phyloP scores from a whole-genome alignment of 1,284 basidiomycete species.

The Moesziomyces antarcticus region DNA sequence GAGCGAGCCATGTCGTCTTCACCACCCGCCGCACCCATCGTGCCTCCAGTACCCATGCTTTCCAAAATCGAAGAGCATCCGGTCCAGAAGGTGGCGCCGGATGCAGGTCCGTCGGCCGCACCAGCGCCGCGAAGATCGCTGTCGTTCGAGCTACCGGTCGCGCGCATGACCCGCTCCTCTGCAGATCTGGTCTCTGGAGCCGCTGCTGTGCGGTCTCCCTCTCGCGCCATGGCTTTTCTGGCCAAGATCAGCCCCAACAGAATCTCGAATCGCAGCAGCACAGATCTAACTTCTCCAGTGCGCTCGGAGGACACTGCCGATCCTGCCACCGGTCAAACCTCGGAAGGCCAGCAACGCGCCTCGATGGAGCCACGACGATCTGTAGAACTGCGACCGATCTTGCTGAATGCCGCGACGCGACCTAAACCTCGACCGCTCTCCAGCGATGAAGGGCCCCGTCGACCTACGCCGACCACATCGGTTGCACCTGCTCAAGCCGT shows the following conservation, averaged over 20 bases:
- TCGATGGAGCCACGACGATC: conserved; percentile 35
- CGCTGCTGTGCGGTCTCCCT: conserved; percentile 19
- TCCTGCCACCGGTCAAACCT: conserved; percentile 6
- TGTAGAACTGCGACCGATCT: conserved; percentile 36
- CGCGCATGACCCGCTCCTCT: conserved; percentile 12
- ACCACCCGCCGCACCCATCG: conserved; percentile 21
- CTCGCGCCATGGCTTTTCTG: conserved; percentile 28
- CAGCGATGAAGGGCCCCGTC: background rate
- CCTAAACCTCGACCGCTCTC: conserved; percentile 7
- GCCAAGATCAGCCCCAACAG: conserved; percentile 30
- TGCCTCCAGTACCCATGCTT: conserved; percentile 18
- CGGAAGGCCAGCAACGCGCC: conserved; percentile 20
- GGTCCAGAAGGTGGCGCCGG: background rate
- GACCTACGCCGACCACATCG: background rate
- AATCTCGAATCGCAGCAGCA: conserved; percentile 26
- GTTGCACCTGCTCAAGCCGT: conserved; percentile 3
- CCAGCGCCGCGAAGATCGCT: conserved; percentile 19
- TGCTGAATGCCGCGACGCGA: conserved; percentile 26
- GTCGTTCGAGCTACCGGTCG: conserved; percentile 30
- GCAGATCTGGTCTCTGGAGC: conserved; percentile 7
- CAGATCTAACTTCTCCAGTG: conserved; percentile 12
- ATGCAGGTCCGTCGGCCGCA: background rate
- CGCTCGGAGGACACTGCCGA: background rate
- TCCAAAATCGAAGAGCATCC: conserved; percentile 35
- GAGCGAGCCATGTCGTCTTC: conserved; percentile 19